Conservation (phyloP, 441 rosid species). For the Omphalea diandra region DNA sequence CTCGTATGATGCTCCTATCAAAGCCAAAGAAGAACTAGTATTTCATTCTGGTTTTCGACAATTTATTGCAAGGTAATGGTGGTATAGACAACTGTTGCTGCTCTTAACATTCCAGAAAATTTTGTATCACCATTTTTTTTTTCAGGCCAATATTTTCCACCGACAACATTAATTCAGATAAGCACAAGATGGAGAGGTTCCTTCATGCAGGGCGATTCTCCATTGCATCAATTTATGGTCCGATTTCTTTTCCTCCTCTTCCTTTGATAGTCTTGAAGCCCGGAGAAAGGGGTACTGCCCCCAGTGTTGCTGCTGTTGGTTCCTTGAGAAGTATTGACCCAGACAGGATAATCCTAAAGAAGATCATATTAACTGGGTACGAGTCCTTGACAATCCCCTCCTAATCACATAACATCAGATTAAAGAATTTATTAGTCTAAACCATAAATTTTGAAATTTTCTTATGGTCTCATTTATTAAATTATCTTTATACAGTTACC, state of each 20-base stretch:
- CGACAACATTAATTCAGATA: constrained; percentile 73
- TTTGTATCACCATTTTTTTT: constrained; percentile 14
- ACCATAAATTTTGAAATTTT: no score
- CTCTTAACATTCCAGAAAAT: constrained; percentile 9
- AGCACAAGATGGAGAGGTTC: constrained; percentile 96
- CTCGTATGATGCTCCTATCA: constrained; percentile 70
- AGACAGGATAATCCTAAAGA: constrained; percentile 78
- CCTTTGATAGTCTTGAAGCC: constrained; percentile 79
- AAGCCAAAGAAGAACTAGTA: constrained; percentile 83
- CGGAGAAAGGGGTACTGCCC: constrained; percentile 41
- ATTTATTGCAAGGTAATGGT: constrained; percentile 72
- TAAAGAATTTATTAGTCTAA: no score
- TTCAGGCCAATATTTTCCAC: constrained; percentile 87
- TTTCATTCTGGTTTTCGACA: constrained; percentile 98
- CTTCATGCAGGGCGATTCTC: constrained; percentile 81
- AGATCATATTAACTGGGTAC: constrained; percentile 93
- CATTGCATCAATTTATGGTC: constrained; percentile 84
- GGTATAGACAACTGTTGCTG: not conserved
- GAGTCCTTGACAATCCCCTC: constrained; percentile 8
- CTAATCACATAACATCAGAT: not conserved
- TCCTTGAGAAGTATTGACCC: constrained; percentile 82
- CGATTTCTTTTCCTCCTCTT: constrained; percentile 81
- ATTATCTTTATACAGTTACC: constrained; percentile 60
- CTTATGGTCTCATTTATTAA: constrained; percentile 18
- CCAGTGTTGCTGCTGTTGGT: constrained; percentile 83